A percentile compares a stretch with the other conserved stretches of the same genome.
These are phyloP conservation scores for Kwoniella sp. DNA, from an alignment of 768 basidiomycete genomes.

Conservation along the genomic window DNA sequence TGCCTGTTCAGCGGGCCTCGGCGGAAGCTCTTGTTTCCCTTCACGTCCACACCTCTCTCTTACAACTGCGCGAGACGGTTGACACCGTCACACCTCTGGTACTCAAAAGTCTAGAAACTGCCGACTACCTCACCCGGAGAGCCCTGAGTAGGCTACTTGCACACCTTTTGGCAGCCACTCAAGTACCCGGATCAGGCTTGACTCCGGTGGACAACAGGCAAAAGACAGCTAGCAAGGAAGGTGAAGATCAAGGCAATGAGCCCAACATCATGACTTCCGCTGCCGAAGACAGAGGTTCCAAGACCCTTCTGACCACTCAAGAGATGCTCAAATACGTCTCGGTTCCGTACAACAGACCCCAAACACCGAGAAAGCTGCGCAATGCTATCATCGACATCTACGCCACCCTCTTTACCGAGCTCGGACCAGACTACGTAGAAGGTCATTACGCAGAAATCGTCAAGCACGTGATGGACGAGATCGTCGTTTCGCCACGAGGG, in stretches of 20 bases:
- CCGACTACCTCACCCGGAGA: conserved; percentile 78
- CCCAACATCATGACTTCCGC: conserved; percentile 55
- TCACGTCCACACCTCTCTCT: conserved; percentile 58
- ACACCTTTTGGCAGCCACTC: conserved; percentile 76
- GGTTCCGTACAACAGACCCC: conserved; percentile 69
- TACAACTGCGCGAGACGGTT: conserved; percentile 64
- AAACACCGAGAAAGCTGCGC: conserved; percentile 64
- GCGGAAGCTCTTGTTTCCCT: conserved; percentile 64
- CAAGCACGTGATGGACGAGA: conserved; percentile 70
- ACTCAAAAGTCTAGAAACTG: conserved; percentile 68
- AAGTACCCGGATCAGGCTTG: conserved; percentile 59
- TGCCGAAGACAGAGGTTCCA: conserved; percentile 56
- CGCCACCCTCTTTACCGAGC: conserved; percentile 65
- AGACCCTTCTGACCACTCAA: conserved; percentile 63
- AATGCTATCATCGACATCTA: conserved; percentile 89
- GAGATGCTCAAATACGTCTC: conserved; percentile 85
- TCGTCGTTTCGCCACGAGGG: conserved; percentile 60
- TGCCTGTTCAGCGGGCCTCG: conserved; percentile 78
- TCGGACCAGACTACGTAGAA: conserved; percentile 77
- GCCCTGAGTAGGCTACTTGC: conserved; percentile 75
- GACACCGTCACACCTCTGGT: conserved; percentile 68
- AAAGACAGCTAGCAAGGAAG: conserved; percentile 56
- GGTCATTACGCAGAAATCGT: conserved; percentile 73
- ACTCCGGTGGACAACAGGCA: conserved; percentile 54
- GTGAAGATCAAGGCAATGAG: conserved; percentile 57